phyloP scores from a whole-genome alignment of 2,329 filamentous ascomycete genomes.

The Monosporascus sp. region DNA sequence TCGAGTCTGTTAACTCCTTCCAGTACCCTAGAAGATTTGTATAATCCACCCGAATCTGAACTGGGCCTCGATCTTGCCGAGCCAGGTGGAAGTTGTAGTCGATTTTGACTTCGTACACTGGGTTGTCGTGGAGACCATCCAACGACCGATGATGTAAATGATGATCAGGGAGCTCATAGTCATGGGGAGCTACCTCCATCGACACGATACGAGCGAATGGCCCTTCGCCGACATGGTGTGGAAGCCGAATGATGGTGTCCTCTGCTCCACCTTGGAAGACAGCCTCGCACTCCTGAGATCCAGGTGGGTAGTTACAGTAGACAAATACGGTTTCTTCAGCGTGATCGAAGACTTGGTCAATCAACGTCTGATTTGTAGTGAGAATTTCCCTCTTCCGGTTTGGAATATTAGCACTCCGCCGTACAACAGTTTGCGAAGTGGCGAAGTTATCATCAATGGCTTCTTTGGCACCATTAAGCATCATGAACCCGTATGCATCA shows the following conservation, averaged over 20 bases:
- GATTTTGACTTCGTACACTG: constrained; percentile 24
- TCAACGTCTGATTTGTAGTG: constrained; percentile 20
- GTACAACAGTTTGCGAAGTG: constrained; percentile 15
- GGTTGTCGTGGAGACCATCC: background rate
- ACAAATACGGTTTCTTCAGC: constrained; percentile 19
- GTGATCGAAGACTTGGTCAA: constrained; percentile 23
- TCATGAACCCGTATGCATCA: constrained; percentile 27
- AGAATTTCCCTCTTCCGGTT: constrained; percentile 16
- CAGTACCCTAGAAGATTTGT: constrained; percentile 29
- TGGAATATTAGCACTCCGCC: constrained; percentile 2
- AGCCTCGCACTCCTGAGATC: constrained; percentile 12
- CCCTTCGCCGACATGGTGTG: constrained; percentile 20
- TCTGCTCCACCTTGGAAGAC: constrained; percentile 14
- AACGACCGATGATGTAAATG: background rate
- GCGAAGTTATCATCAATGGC: constrained; percentile 22
- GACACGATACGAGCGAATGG: constrained; percentile 20
- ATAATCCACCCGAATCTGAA: constrained; percentile 29
- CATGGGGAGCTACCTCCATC: constrained; percentile 6
- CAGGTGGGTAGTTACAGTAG: constrained; percentile 23
- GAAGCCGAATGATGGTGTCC: constrained; percentile 21
- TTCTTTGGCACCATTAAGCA: constrained; percentile 24
- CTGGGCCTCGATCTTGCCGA: constrained; percentile 16
- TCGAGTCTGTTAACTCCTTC: constrained; percentile 16
- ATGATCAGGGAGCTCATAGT: constrained; percentile 3
- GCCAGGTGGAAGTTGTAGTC: constrained; percentile 28